Evolutionary conservation across 2,329 filamentous ascomycete species (phyloP), one percentile per base, ranked within the genome.

Genomic region (Paracoccidioides lutzii): DNA sequence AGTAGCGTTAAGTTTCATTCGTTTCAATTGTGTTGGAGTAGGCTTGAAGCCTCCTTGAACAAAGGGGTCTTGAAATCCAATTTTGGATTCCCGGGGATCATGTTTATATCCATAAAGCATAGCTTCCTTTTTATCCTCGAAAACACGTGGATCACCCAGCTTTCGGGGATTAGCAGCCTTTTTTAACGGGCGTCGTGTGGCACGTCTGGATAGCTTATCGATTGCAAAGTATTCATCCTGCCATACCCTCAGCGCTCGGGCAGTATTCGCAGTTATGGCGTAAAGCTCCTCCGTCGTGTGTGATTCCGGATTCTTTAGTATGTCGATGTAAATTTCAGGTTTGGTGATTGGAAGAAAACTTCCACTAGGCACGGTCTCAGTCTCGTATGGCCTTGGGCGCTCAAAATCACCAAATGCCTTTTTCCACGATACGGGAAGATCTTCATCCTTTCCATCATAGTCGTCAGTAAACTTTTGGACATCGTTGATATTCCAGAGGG

Each of bases 51-150:
- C 72, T 48, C 72, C 73, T 60, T 83, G 81, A 1, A 71, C 65
- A 57, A 80, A 81, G 0, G 81, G 78, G 62, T 83, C 77, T 60
- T 82, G 81, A 54, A 68, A 71, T n/a, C 76, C 75, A 41, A 69
- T 66, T 54, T 72, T 70, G 40, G 64, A 60, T 40, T 68, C 66
- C 61, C 78, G 78, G 0, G 76, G 66, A 58, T 80, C 78, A 63
- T 79, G 79, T 38, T 73, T 74, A 64, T 82, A 83, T 55, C 79
- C 78, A 63, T 83, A 84, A 0, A 84, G 68, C 56, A 77, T 76
- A 0, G 81, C 76, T 67, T 83, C 81, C 60, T 82, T 82, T 66
- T 77, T 77, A 60, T 81, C 80, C 62, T 82, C 80, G 58, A 75
- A 82, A 2, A 79, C 64, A n/a, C 70, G 66, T 4, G 69, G 67